Percentiles rank a stretch among this genome's conserved stretches.
Evolutionary conservation across 768 basidiomycete genomes (phyloP).

Genomic region (Inosperma sp.): DNA sequence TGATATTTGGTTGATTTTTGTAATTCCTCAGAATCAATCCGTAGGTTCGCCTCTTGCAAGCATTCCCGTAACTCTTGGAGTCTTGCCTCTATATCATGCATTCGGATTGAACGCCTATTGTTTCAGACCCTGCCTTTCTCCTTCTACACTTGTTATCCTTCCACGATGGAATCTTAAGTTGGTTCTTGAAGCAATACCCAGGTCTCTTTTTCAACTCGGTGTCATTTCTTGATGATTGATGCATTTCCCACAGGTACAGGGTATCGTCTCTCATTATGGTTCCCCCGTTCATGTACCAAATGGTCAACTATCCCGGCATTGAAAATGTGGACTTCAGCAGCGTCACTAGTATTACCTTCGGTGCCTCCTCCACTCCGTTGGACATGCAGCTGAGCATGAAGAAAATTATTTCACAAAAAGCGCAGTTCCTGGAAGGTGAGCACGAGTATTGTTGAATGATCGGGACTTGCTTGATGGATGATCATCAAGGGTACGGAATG

Average conservation of each 20-base stretch:
- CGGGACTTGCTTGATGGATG: no score
- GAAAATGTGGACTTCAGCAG: constrained; percentile 51
- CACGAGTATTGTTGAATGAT: background rate
- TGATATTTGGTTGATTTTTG: constrained; percentile 22
- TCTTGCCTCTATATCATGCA: constrained; percentile 65
- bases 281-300: constrained; percentile 62
- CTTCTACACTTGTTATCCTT: constrained; percentile 49
- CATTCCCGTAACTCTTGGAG: constrained; percentile 47
- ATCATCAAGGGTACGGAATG: constrained; percentile 59
- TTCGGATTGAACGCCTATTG: constrained; percentile 55
- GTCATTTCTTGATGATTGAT: background rate
- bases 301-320: constrained; percentile 52
- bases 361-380: constrained; percentile 66
- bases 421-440: constrained; percentile 44
- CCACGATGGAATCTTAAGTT: constrained; percentile 54
- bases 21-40: background rate
- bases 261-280: constrained; percentile 48
- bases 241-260: constrained; percentile 41
- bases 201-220: constrained; percentile 36
- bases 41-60: constrained; percentile 41
- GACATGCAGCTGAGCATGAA: constrained; percentile 42
- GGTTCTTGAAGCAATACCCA: constrained; percentile 51
- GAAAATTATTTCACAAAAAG: constrained; percentile 32
- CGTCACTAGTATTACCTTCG: constrained; percentile 40
- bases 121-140: constrained; percentile 45